phyloP scores from a whole-genome alignment of 495 filamentous ascomycete genomes.

The Penicillium diatomitis region DNA sequence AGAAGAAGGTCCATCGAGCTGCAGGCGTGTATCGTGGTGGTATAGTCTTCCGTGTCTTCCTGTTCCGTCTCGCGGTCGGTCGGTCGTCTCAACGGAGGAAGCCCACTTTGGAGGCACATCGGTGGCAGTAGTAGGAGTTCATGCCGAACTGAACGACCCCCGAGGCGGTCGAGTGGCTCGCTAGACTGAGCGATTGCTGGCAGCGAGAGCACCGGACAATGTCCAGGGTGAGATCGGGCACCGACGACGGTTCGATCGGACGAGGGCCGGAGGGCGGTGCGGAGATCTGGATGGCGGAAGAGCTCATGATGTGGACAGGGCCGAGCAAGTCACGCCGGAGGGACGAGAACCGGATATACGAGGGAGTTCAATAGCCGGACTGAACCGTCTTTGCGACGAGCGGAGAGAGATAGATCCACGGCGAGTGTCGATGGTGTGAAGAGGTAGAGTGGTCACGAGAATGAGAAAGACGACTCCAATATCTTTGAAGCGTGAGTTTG shows the following conservation, averaged over 20 bases:
- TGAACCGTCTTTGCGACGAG: no score
- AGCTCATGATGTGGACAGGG: conserved; percentile 26
- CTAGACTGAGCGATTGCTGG: conserved; percentile 39
- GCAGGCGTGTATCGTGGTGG: no score
- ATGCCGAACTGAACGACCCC: conserved; percentile 63
- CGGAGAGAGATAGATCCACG: no score
- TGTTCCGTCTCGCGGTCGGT: no score
- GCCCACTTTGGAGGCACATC: conserved; percentile 64
- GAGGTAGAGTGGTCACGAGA: no score
- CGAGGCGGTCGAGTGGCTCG: conserved; percentile 25
- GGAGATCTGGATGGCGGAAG: conserved; percentile 29
- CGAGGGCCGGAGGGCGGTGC: conserved; percentile 4
- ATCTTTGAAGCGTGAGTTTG: no score
- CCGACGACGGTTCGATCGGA: conserved; percentile 3
- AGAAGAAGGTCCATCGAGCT: no score
- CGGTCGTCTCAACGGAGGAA: conserved; percentile 46
- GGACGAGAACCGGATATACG: neutral
- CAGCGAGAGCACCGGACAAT: conserved; percentile 43
- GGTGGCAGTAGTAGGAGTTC: conserved; percentile 72
- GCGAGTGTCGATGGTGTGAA: no score
- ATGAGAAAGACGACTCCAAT: no score
- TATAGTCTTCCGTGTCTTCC: no score
- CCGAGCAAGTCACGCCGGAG: neutral
- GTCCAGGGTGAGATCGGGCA: conserved; percentile 21
- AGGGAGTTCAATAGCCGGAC: neutral